A percentile compares a stretch with the other conserved stretches of the same genome.
phyloP scores from a whole-genome alignment of 495 filamentous ascomycete genomes.

The Jackrogersella multiformis region DNA sequence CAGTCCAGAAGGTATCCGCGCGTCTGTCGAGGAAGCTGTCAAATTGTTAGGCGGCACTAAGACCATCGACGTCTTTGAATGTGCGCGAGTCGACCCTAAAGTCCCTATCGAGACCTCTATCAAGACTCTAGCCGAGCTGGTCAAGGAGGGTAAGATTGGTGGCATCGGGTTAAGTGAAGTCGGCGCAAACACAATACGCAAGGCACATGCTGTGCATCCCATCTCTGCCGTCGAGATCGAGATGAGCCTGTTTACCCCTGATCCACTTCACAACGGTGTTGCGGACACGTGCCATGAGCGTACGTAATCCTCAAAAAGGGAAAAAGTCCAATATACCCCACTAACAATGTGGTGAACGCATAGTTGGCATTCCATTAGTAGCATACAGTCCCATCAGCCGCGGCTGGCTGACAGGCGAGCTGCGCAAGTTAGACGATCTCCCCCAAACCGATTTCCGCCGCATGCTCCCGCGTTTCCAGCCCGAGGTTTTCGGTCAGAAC shows the following conservation, averaged over 20 bases:
- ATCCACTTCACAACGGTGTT: conserved; percentile 43
- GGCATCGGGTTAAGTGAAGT: conserved; percentile 58
- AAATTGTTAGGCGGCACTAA: conserved; percentile 68
- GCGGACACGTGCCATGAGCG: conserved; percentile 55
- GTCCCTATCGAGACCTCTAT: conserved; percentile 49
- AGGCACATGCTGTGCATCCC: conserved; percentile 47
- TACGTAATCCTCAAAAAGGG: background rate
- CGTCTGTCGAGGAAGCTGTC: conserved; percentile 72
- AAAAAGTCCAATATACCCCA: background rate
- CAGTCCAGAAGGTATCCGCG: conserved; percentile 65
- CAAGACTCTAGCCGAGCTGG: conserved; percentile 46
- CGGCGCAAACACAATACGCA: conserved; percentile 47
- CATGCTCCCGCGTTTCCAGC: conserved; percentile 53
- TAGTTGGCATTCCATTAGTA: conserved; percentile 55
- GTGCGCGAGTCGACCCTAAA: conserved; percentile 70
- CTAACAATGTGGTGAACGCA: background rate
- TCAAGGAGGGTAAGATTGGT: conserved; percentile 66
- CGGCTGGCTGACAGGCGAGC: conserved; percentile 55
- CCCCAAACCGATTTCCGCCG: conserved; percentile 53
- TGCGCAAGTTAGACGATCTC: conserved; percentile 46
- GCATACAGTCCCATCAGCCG: conserved; percentile 57
- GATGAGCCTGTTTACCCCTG: conserved; percentile 52
- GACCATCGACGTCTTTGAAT: conserved; percentile 77
- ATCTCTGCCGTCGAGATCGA: conserved; percentile 56
- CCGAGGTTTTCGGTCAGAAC: conserved; percentile 64